Conservation (phyloP, 176 grass and related monocot genomes). For the Puya raimondii region DNA sequence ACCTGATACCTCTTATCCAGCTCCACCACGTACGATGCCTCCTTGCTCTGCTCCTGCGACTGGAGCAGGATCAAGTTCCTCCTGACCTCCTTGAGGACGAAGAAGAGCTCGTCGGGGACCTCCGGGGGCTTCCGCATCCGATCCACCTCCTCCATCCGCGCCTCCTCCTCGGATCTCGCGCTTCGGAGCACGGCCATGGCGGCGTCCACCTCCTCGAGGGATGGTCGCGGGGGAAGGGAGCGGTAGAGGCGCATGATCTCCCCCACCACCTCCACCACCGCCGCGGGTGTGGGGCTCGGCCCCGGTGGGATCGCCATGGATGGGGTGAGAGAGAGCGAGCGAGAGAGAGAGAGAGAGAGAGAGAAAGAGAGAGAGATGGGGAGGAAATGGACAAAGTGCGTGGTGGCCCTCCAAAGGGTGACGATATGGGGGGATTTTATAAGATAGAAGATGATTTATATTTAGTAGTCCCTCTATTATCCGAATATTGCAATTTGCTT, state of each 20-base stretch:
- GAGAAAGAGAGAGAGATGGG: not conserved
- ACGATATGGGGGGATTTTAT: no score
- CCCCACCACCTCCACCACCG: conserved; percentile 38
- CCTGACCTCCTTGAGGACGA: conserved; percentile 59
- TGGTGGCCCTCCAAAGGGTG: not conserved
- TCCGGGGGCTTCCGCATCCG: conserved; percentile 21
- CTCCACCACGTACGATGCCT: conserved; percentile 62
- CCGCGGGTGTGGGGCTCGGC: conserved; percentile 7
- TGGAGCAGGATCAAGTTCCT: conserved; percentile 47
- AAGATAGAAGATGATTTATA: no score
- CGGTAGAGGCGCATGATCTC: conserved; percentile 64
- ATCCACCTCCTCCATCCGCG: conserved; percentile 39
- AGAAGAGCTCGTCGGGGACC: conserved; percentile 49
- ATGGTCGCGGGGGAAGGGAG: conserved; percentile 53
- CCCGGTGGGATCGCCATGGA: conserved; percentile 19
- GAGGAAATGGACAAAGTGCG: conserved; percentile 1
- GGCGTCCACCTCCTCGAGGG: conserved; percentile 68
- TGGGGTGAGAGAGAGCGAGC: not conserved
- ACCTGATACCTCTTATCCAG: conserved; percentile 61
- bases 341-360: conserved; percentile 7
- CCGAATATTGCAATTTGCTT: no score
- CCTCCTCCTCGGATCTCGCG: conserved; percentile 52
- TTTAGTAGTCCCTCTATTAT: no score
- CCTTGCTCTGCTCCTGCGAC: conserved; percentile 66
- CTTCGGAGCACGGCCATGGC: conserved; percentile 57